Base-by-base conservation (phyloP, 2,329 filamentous ascomycete species). In the Sporothrix euskadiensis region DNA sequence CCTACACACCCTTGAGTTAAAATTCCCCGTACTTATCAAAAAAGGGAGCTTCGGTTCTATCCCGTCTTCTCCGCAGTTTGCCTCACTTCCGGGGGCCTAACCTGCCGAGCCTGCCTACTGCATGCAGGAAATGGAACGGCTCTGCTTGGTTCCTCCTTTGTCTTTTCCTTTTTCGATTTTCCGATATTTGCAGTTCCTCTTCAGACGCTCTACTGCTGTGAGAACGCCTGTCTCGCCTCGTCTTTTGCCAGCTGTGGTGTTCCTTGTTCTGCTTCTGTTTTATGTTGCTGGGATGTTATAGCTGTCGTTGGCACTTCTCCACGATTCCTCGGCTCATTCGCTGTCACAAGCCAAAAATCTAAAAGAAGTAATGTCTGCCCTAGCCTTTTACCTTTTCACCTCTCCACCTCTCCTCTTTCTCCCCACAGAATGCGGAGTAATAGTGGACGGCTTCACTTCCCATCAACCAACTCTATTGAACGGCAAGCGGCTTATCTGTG, bases 371-470 rank as follows among this genome's bases (percentile, higher is more conserved):
- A 35, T 14, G 14, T 19, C 47, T 52, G 16, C 5, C 19, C 19
- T 14, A 52, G 26, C 30, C 19, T 39, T 39, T 12, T 14, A 6
- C 22, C 3, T 47, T 66, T 52, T 9, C 19, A 22, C n/a, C 19
- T 14, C 39, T 66, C 44, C 14, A 19, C 30, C 57, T 30, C 41
- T 22, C 30, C 8, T n/a, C 4, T 12, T 30, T 22, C 30, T 32
- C 66, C 66, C 66, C 66, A 54, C 66, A 69, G 44, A 68, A 69
- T 49, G 47, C 66, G 66, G 66, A 52, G 66, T 69, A 69, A 54
- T 9, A 22, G 44, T 49, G 44, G 44, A 19, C 44, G 19, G 14
- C 14, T 49, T 49, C 3, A 49, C 44, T 19, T 49, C 9, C 12
- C 41, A 19, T 49, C 26, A 26, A 26, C 26, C 19, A 19, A 16